Evolutionary conservation across 1,139 yeast species (phyloP).

Genomic region (Taphrina populina): DNA sequence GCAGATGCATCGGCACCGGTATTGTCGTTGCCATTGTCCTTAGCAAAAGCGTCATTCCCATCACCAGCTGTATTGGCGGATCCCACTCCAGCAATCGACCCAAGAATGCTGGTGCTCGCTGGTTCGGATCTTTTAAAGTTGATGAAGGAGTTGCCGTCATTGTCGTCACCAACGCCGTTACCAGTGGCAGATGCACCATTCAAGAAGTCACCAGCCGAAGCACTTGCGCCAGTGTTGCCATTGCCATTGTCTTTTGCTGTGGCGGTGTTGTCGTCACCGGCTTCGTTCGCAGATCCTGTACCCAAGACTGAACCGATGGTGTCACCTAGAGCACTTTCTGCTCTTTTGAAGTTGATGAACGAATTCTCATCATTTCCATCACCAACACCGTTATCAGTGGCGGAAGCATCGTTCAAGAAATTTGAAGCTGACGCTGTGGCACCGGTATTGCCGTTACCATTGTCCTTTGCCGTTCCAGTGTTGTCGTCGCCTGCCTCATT

Average conservation of each 20-base stretch:
- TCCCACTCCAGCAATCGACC: slow-evolving; percentile 1
- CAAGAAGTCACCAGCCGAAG: slow-evolving; percentile 7
- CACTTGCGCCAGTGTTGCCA: slow-evolving; percentile 9
- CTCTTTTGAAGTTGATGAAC: not conserved
- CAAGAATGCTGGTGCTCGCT: not conserved
- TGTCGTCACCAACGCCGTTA: slow-evolving; percentile 13
- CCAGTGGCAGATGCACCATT: slow-evolving; percentile 16
- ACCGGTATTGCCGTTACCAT: slow-evolving; percentile 7
- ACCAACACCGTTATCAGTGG: slow-evolving; percentile 7
- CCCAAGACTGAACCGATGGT: slow-evolving; percentile 7
- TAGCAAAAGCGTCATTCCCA: not conserved
- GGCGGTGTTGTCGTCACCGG: slow-evolving; percentile 6
- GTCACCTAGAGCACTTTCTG: not conserved
- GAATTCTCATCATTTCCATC: slow-evolving; percentile 6
- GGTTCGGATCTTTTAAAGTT: not conserved
- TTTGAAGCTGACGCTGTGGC: not conserved
- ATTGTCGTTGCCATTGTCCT: slow-evolving; percentile 10
- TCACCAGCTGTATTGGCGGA: slow-evolving; percentile 2
- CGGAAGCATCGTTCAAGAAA: slow-evolving; percentile 3
- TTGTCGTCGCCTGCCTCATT: slow-evolving; percentile 4
- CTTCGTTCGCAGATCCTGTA: not conserved
- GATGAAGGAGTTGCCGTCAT: slow-evolving; percentile 5
- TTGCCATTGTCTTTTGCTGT: slow-evolving; percentile 6
- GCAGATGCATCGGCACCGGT: slow-evolving; percentile 14
- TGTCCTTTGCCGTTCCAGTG: not conserved